Percentiles rank a stretch among this genome's conserved stretches.
phyloP scores from a whole-genome alignment of 2,329 filamentous ascomycete genomes.

The Pseudogymnoascus sp. region DNA sequence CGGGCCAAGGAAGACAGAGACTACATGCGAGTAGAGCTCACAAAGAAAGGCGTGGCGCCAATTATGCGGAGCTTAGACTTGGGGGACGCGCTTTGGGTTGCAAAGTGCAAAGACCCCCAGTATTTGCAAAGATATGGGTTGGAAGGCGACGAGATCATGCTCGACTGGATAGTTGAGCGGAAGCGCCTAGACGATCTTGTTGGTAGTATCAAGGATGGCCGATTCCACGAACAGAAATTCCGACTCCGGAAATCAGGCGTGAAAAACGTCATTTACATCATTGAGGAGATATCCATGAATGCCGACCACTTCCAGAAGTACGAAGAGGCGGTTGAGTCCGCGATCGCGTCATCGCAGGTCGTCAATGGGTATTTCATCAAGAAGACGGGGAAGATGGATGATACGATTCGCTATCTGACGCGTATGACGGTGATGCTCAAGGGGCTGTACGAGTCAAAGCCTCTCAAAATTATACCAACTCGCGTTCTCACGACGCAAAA shows the following conservation, averaged over 20 bases:
- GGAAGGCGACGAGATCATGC: slow-evolving; percentile 60
- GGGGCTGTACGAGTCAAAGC: slow-evolving; percentile 50
- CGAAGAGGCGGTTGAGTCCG: slow-evolving; percentile 60
- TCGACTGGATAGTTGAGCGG: slow-evolving; percentile 75
- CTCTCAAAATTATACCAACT: slow-evolving; percentile 58
- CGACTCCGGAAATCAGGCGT: slow-evolving; percentile 63
- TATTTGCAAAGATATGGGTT: slow-evolving; percentile 48
- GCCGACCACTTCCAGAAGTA: slow-evolving; percentile 45
- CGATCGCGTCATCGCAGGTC: slow-evolving; percentile 69
- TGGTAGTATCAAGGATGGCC: slow-evolving; percentile 71
- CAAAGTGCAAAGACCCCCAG: slow-evolving; percentile 55
- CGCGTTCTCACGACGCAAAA: slow-evolving; percentile 53
- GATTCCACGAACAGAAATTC: slow-evolving; percentile 80
- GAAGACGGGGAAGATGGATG: slow-evolving; percentile 64
- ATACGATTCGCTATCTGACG: slow-evolving; percentile 67
- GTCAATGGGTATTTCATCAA: slow-evolving; percentile 75
- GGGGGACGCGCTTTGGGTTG: slow-evolving; percentile 73
- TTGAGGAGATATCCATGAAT: slow-evolving; percentile 63
- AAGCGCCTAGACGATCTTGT: slow-evolving; percentile 75
- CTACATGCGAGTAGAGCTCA: slow-evolving; percentile 66
- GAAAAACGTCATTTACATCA: slow-evolving; percentile 69
- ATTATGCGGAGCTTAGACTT: slow-evolving; percentile 62
- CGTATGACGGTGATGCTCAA: slow-evolving; percentile 63
- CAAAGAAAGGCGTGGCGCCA: slow-evolving; percentile 55
- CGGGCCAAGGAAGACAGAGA: slow-evolving; percentile 64